phyloP scores from a whole-genome alignment of 1,284 basidiomycete genomes.

The Austroboletus novae-zelandiae region DNA sequence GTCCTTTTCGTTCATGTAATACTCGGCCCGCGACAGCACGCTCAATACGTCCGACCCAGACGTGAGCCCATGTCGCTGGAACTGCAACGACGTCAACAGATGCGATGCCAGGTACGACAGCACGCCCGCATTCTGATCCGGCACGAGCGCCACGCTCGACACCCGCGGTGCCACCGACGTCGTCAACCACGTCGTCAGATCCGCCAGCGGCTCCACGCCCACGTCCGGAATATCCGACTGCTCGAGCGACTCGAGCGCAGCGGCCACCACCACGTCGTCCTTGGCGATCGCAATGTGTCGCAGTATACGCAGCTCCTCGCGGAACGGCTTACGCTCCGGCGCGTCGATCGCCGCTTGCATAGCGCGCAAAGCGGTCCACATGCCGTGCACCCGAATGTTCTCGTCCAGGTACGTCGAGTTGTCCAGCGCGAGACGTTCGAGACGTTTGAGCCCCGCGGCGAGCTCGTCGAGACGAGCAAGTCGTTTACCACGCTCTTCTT shows the following conservation, averaged over 20 bases:
- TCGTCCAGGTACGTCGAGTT: conserved; percentile 89
- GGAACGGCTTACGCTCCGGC: conserved; percentile 75
- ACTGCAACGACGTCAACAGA: conserved; percentile 74
- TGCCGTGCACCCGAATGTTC: conserved; percentile 81
- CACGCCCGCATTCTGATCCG: conserved; percentile 84
- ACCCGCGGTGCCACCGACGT: conserved; percentile 84
- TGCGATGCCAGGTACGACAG: conserved; percentile 85
- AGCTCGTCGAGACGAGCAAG: conserved; percentile 94
- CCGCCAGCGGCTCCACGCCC: conserved; percentile 88
- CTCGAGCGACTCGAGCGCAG: conserved; percentile 75
- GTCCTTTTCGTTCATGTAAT: conserved; percentile 89
- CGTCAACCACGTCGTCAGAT: conserved; percentile 89
- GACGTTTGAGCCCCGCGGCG: conserved; percentile 84
- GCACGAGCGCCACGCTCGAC: conserved; percentile 86
- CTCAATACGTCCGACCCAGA: conserved; percentile 84
- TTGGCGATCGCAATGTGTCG: conserved; percentile 70
- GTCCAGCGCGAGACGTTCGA: conserved; percentile 89
- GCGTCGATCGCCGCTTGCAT: conserved; percentile 57
- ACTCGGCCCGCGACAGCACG: conserved; percentile 87
- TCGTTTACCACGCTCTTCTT: conserved; percentile 94
- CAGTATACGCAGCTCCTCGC: conserved; percentile 84
- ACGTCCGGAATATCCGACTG: conserved; percentile 73
- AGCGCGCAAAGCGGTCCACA: conserved; percentile 75
- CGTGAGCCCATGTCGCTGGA: conserved; percentile 74
- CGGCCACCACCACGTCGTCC: conserved; percentile 64